Evolutionary conservation across 2,329 filamentous ascomycete species (phyloP), one percentile per base, ranked within the genome.

Genomic region (Aspergillus ustus): DNA sequence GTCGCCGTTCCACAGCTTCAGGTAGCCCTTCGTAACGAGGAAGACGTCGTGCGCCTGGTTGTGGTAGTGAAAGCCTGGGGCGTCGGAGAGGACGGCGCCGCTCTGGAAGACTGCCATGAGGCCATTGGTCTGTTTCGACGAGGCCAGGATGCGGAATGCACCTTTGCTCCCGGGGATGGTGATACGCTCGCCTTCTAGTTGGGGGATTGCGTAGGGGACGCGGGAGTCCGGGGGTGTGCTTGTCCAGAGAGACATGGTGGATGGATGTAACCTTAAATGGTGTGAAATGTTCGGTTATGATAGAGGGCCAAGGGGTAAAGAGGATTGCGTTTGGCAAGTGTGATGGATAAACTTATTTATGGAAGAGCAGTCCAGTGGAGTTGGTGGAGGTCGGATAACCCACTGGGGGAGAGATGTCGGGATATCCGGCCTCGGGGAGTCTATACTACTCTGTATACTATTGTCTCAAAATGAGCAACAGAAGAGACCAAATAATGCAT

Each of bases 1-100:
- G 51, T 86, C 83, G n/a, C 82, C 82, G n/a, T 82, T 84, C 82
- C 83, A 87, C 6, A 87, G 72, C 65, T 85, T 86, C 63, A 86
- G 67, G 58, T 71, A 81, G 0, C 85, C 85, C 68, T 86, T 85
- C 3, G 83, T 79, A 19, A 83, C 82, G 2, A 87, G 72, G 66
- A 87, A 87, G 4, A 87, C 80, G 68, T 87, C 85, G 65, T 87
- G 85, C 0, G 84, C 82, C 54, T 86, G 79, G 34, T 79, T 77
- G 66, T 87, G 85, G 66, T 80, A 85, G 70, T 87, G 85, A 66
- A 86, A 87, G 0, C 84, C 85, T 0, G 70, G 71, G 3, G 70
- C 71, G 57, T 73, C 71, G 2, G 71, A 73, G 5, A 73, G 73
- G 2, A 80, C 79, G 0, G 81, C 82, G 7, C 81, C 82, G 46